Evolutionary conservation across 2,329 filamentous ascomycete species (phyloP), one percentile per base, ranked within the genome.

Genomic region (Didymella pomorum): DNA sequence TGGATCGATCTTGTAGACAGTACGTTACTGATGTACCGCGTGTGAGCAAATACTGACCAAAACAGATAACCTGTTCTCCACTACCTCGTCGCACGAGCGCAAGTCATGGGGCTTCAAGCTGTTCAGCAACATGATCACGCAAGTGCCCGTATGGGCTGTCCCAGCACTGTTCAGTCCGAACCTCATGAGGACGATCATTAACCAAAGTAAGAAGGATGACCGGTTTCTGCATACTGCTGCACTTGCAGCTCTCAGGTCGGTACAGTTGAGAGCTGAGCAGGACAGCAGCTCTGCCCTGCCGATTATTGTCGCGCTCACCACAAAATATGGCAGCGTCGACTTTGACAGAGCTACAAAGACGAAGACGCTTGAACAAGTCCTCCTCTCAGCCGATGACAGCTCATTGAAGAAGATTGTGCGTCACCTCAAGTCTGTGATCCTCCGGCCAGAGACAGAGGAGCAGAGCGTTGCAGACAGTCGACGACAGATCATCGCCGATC

Each of bases 41-140:
- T 23, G 11, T 4, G 18, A 47, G 29, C 14, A 9, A 42, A 42
- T 50, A 45, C 45, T 69, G n/a, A 67, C 37, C 29, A 53, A 2
- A 44, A 0, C 62, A 94, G 91, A 94, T 72, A 89, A 90, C 9
- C 83, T 97, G 3, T 97, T 98, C 73, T 89, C 91, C 6, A 86
- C 89, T 56, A 87, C 85, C 11, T 89, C 93, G 8, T 96, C 93
- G 1, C 88, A 93, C 42, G 92, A 93, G 67, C 90, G 96, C 55
- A 98, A 97, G 77, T 92, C 92, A 70, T 93, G 92, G 76, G 95
- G 95, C 0, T 94, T 98, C 78, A 87, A 93, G 69, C 85, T 98
- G 2, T 92, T 97, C 70, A 87, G 89, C 68, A 91, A 89, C 70
- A 86, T 93, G 67, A 79, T 97, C 4, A 79, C 81, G 29, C 81